phyloP scores from a whole-genome alignment of 2,329 filamentous ascomycete genomes.

The Pseudogymnoascus sp. region DNA sequence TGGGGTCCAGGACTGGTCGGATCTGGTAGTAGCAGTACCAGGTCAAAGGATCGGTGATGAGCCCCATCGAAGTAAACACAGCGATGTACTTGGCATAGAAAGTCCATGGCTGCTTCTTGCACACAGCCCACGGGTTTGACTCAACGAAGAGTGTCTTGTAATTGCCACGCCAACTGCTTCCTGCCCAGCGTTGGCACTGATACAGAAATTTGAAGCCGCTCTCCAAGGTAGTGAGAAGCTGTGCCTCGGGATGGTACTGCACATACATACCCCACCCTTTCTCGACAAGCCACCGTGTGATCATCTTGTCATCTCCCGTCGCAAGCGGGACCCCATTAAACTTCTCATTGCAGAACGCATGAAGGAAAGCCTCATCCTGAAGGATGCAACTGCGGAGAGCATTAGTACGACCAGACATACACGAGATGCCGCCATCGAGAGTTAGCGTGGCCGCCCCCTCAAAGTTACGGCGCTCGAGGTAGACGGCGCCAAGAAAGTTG shows the following conservation, averaged over 20 bases:
- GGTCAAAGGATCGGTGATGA: conserved; percentile 67
- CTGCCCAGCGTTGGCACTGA: conserved; percentile 89
- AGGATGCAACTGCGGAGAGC: conserved; percentile 86
- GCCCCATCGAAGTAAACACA: conserved; percentile 81
- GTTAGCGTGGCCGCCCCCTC: conserved; percentile 94
- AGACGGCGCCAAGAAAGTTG: conserved; percentile 85
- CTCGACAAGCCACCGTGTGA: conserved; percentile 89
- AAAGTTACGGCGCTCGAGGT: conserved; percentile 90
- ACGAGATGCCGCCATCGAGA: conserved; percentile 91
- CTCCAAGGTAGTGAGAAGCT: conserved; percentile 88
- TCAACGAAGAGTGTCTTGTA: conserved; percentile 82
- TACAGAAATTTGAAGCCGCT: conserved; percentile 82
- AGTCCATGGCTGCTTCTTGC: conserved; percentile 77
- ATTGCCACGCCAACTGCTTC: conserved; percentile 97
- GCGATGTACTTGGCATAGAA: conserved; percentile 89
- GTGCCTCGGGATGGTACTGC: conserved; percentile 84
- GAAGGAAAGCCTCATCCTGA: conserved; percentile 73
- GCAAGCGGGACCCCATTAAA: conserved; percentile 87
- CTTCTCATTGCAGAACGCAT: conserved; percentile 84
- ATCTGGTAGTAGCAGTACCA: conserved; percentile 62
- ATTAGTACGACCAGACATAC: conserved; percentile 88
- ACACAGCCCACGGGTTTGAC: conserved; percentile 20
- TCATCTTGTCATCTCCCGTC: conserved; percentile 96
- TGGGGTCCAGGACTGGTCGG: conserved; percentile 49
- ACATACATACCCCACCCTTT: conserved; percentile 92